Evolutionary conservation across 345 rosid species (phyloP), one percentile per base, ranked within the genome.

Genomic region (Linum tenue): DNA sequence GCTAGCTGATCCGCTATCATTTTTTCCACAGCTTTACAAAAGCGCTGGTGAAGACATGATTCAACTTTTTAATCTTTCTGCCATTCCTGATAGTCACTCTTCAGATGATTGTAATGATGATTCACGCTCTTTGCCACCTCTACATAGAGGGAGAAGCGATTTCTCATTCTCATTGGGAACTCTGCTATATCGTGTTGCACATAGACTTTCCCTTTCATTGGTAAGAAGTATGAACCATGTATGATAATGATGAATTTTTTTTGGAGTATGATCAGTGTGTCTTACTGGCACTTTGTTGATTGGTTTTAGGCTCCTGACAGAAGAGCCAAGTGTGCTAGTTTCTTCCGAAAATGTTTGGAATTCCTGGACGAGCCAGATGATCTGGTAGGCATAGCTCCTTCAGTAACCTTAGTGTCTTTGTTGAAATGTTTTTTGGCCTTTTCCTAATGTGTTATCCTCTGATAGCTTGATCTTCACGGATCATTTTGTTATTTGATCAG

Each of bases 41-140:
- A 84, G 87, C 64, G 84, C 98, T 37, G 96, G 97, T 35, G 98
- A 92, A 77, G 98, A 88, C 72, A 87, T 81, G 65, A 86, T 92
- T 80, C 97, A 88, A 74, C 96, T 90, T 63, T 92, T 87, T 83
- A 97, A 90, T 85, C 83, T 90, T 64, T 85, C 97, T 76, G 82
- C 81, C 60, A 84, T 92, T 61, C 88, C 98, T 16, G 86, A 85
- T 74, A 83, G 66, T 65, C 91, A 75, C 64, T 72, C 89, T 22
- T 69, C 92, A 63, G 69, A 72, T 67, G 79, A 72, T 66, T 72
- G 81, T 62, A 81, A 81, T 39, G 90, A 82, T 73, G 73, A 57
- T 67, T 69, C 90, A 37, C 75, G 80, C 68, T 66, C 90, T 56
- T 73, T 86, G 61, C 88, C 96, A 58, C 80, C 92, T 68, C 64